A percentile compares a stretch with the other conserved stretches of the same genome.
These are phyloP conservation scores for Dimargaris cristalligena DNA, from an alignment of 192 early-diverging fungal genomes.

Conservation along the genomic window DNA sequence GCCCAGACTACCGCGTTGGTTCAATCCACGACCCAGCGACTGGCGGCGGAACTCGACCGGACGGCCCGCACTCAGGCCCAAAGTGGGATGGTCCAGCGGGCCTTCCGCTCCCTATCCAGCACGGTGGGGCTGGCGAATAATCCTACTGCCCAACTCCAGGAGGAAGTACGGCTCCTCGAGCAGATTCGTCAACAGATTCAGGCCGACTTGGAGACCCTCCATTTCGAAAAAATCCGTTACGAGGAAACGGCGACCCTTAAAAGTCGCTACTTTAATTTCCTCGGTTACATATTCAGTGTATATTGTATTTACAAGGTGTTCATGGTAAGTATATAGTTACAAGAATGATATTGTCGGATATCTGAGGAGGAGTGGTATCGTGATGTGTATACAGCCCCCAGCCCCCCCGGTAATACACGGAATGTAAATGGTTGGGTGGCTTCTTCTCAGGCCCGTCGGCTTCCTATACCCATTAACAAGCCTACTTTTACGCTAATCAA, in stretches of 20 bases:
- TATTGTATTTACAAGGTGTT: constrained; percentile 85
- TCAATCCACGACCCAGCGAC: constrained; percentile 43
- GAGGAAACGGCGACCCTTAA: constrained; percentile 48
- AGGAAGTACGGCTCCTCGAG: constrained; percentile 32
- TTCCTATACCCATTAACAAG: too few species aligned
- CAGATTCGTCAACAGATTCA: constrained; percentile 50
- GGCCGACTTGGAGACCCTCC: constrained; percentile 64
- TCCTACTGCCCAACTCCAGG: constrained; percentile 19
- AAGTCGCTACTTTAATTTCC: constrained; percentile 59
- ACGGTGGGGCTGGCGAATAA: constrained; percentile 11
- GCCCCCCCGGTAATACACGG: too few species aligned
- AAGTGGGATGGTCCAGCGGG: constrained; percentile 15
- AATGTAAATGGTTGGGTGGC: too few species aligned
- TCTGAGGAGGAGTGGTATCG: constrained; percentile 19
- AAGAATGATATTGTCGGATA: background rate
- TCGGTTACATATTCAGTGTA: constrained; percentile 73
- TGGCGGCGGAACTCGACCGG: constrained; percentile 17
- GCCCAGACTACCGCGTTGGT: constrained; percentile 47
- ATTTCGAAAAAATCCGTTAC: constrained; percentile 48
- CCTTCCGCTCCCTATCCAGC: constrained; percentile 17
- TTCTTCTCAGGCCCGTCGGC: too few species aligned
- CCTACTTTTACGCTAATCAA: too few species aligned
- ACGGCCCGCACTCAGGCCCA: constrained; percentile 8
- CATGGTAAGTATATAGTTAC: constrained; percentile 28
- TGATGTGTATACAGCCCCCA: too few species aligned